Conservation (phyloP, 257 asterid species). For the Phtheirospermum japonicum region DNA sequence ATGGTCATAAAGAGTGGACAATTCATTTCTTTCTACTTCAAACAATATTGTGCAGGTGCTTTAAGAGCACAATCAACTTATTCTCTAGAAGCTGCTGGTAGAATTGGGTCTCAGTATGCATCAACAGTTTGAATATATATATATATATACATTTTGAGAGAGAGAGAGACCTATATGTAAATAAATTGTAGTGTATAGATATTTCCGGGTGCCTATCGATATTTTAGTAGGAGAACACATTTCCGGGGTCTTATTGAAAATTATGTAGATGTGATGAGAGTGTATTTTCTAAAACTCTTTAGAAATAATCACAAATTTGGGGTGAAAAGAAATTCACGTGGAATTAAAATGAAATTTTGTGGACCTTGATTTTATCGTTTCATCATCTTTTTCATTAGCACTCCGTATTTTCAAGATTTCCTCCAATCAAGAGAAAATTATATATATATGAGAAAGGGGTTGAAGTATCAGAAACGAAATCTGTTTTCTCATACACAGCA, state of each 20-base stretch:
- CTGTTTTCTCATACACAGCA: too few species aligned
- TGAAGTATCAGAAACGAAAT: too few species aligned
- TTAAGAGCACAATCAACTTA: constrained; percentile 77
- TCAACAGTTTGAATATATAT: constrained; percentile 5
- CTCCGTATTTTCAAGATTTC: too few species aligned
- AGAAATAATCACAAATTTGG: too few species aligned
- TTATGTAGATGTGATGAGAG: too few species aligned
- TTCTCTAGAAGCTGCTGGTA: constrained; percentile 73
- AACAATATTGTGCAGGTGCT: constrained; percentile 79
- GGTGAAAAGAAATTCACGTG: too few species aligned
- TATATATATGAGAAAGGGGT: too few species aligned
- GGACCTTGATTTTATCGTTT: too few species aligned
- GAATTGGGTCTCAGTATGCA: constrained; percentile 36
- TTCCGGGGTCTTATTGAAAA: too few species aligned
- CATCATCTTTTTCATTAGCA: too few species aligned
- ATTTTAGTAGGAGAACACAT: background rate
- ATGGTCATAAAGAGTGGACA: constrained; percentile 44
- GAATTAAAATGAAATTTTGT: too few species aligned
- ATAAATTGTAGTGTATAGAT: background rate
- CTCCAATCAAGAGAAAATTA: too few species aligned
- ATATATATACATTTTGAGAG: background rate
- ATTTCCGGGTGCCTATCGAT: background rate
- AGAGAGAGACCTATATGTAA: background rate
- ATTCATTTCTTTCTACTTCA: constrained; percentile 66
- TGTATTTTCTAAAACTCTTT: constrained; percentile 51